phyloP scores from a whole-genome alignment of 2,329 filamentous ascomycete species.

The Clarireedia paspali region DNA sequence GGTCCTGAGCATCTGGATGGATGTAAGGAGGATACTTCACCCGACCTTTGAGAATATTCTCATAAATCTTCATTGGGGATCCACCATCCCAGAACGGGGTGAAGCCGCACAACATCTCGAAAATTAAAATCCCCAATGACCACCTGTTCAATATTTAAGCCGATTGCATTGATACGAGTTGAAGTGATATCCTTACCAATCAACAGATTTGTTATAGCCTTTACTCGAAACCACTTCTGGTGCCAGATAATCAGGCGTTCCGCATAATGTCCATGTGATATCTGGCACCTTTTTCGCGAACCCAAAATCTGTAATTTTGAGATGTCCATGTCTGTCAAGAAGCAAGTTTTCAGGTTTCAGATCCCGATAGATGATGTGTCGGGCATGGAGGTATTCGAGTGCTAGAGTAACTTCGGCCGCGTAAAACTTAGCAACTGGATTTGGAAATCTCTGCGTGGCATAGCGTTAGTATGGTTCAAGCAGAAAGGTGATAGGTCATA shows the following conservation, averaged over 20 bases:
- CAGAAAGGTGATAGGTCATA: conserved; percentile 28
- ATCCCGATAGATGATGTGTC: conserved; percentile 96
- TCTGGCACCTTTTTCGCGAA: conserved; percentile 98
- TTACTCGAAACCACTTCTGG: conserved; percentile 99
- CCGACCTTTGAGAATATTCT: conserved; percentile 93
- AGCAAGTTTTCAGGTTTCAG: conserved; percentile 92
- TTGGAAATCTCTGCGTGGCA: conserved; percentile 74
- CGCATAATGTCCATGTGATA: conserved; percentile 98
- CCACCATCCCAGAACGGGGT: conserved; percentile 99
- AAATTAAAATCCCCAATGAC: conserved; percentile 96
- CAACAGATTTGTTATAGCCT: conserved; percentile 98
- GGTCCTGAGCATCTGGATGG: conserved; percentile 85
- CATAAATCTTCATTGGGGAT: conserved; percentile 98
- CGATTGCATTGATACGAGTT: neutral
- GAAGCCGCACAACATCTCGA: conserved; percentile 98
- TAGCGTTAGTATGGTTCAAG: conserved; percentile 7
- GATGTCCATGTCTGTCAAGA: conserved; percentile 83
- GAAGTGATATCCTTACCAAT: conserved; percentile 51
- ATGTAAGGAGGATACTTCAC: conserved; percentile 97
- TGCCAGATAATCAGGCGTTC: conserved; percentile 93
- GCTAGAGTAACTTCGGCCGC: conserved; percentile 94
- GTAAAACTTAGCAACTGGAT: conserved; percentile 98
- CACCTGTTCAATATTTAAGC: conserved; percentile 54
- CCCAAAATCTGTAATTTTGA: conserved; percentile 97
- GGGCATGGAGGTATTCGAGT: conserved; percentile 87